Percentiles rank a stretch among this genome's conserved stretches.
These are phyloP conservation scores for Speleostelium caveatum DNA, from an alignment of 78 protist genomes.

Conservation along the genomic window DNA sequence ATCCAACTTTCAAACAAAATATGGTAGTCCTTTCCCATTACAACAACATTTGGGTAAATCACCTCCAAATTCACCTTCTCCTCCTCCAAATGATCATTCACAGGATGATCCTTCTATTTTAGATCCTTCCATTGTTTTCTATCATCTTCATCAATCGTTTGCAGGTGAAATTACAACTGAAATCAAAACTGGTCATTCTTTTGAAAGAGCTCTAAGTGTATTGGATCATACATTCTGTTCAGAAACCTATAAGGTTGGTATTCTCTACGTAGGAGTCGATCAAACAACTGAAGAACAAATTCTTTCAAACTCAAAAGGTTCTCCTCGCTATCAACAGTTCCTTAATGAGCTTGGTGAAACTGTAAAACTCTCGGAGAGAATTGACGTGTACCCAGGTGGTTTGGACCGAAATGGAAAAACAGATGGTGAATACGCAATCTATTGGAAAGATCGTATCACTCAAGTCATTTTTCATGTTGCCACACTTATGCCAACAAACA, in stretches of 20 bases:
- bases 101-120: conserved; percentile 33
- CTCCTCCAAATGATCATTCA: conserved; percentile 1
- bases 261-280: conserved; percentile 41
- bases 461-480: conserved; percentile 78
- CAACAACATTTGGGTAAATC: neutral
- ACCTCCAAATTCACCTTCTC: conserved; percentile 73
- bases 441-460: conserved; percentile 75
- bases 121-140: conserved; percentile 66
- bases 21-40: neutral
- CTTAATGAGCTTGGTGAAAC: conserved; percentile 49
- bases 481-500: conserved; percentile 77
- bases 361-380: conserved; percentile 39
- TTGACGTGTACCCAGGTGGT: conserved; percentile 83
- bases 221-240: conserved; percentile 73
- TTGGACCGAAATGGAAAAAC: conserved; percentile 71
- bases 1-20: neutral
- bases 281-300: conserved; percentile 78
- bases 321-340: conserved; percentile 74
- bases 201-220: conserved; percentile 53
- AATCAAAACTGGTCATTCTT: conserved; percentile 61
- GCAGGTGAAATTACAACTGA: conserved; percentile 72
- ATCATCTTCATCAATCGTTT: conserved; percentile 73
- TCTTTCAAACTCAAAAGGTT: conserved; percentile 66
- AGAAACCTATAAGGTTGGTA: conserved; percentile 72
- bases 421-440: conserved; percentile 76